Evolutionary conservation across 495 filamentous ascomycete genomes (phyloP).

Genomic region (Pyrenopolyporus hunteri): DNA sequence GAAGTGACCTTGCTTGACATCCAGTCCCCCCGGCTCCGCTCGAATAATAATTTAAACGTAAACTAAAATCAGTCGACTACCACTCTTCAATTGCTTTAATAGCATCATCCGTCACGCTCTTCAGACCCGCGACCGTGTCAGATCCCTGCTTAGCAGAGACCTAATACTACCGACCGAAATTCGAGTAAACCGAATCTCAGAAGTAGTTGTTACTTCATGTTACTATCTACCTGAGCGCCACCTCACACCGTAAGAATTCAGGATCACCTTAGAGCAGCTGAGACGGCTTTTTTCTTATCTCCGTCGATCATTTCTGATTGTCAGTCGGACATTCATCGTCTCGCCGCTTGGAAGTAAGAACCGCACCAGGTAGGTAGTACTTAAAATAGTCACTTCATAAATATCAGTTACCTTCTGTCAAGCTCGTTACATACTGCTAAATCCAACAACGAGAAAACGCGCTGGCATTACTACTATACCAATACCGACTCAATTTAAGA

Average conservation of each 20-base stretch:
- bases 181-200: conserved; percentile 18
- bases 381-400: no score
- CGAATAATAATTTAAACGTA: not conserved
- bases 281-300: not conserved
- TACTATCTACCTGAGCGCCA: conserved; percentile 25
- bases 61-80: no score
- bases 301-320: not conserved
- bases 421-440: no score
- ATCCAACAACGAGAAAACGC: no score
- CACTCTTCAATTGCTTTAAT: no score
- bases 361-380: no score
- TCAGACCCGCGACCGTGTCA: conserved; percentile 10
- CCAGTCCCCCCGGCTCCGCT: conserved; percentile 2
- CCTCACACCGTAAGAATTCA: conserved; percentile 35
- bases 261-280: not conserved
- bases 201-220: conserved; percentile 23
- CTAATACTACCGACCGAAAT: conserved; percentile 17
- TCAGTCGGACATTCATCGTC: no score
- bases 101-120: not conserved
- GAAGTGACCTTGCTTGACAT: conserved; percentile 5
- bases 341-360: no score
- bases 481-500: no score
- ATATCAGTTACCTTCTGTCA: no score
- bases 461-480: no score
- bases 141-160: conserved; percentile 4